phyloP scores from a whole-genome alignment of 2,329 filamentous ascomycete genomes.

The Trichophyton mentagrophytes region DNA sequence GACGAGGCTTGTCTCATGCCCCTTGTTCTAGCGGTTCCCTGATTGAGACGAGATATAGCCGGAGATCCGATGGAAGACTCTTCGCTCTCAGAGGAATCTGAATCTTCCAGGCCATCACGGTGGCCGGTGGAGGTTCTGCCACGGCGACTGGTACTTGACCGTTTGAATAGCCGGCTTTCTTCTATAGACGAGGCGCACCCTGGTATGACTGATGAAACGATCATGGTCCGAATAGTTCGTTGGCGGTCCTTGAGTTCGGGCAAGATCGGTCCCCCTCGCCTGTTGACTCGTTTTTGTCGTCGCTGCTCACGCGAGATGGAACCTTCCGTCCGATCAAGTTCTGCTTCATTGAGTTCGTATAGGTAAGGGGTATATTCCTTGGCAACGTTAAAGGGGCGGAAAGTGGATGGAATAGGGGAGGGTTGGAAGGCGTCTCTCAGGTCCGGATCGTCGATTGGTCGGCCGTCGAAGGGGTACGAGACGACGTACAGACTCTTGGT shows the following conservation, averaged over 20 bases:
- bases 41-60: conserved; percentile 53
- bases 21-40: conserved; percentile 71
- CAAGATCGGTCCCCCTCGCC: conserved; percentile 78
- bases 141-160: conserved; percentile 49
- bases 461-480: conserved; percentile 87
- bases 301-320: conserved; percentile 89
- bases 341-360: conserved; percentile 83
- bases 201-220: conserved; percentile 85
- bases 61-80: conserved; percentile 81
- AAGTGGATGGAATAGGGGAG: conserved; percentile 68
- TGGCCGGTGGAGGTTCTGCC: conserved; percentile 47
- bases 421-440: conserved; percentile 73
- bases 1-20: conserved; percentile 80
- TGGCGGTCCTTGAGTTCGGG: conserved; percentile 95
- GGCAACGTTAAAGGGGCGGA: conserved; percentile 80
- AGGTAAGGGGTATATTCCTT: conserved; percentile 91
- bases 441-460: conserved; percentile 84
- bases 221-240: conserved; percentile 78
- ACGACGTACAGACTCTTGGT: conserved; percentile 86
- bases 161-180: conserved; percentile 77
- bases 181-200: conserved; percentile 70
- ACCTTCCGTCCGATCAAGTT: conserved; percentile 79
- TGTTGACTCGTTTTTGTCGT: conserved; percentile 86
- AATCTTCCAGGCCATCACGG: conserved; percentile 54
- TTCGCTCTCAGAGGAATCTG: conserved; percentile 84